Evolutionary conservation across 23 red algal species (phyloP), one percentile per base, ranked within the genome.

Genomic region (Gracilaria vermiculophylla): DNA sequence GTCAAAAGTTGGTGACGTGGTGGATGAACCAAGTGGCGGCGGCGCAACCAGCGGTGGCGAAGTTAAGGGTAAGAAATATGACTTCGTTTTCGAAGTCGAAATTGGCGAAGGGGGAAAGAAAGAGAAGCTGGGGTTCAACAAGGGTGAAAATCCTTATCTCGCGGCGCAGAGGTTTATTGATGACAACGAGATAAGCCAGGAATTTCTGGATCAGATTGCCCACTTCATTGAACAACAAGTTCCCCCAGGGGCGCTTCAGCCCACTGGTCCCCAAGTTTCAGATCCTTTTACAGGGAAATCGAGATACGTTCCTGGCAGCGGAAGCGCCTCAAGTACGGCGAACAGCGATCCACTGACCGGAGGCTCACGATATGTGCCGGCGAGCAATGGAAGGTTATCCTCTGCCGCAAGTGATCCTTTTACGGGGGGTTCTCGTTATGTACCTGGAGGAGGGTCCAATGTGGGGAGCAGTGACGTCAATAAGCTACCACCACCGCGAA

Each of bases 71-170:
- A 80, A 85, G 35, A 80, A 56, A 20, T 99, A 93, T 72, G 97
- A 99, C 67, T 99, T 88, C 80, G 91, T 95, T 51, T 99, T 99
- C 79, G 97, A 99, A 55, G 97, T 99, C n/a, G 97, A 99, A 51
- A 77, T 99, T 53, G 96, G 87, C 2, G 92, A 92, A 29, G 85
- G 88, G 11, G 90, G 91, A 41, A 74, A 80, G 35, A 89, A 95
- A 31, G 74, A 87, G 57, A 89, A 94, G 76, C 61, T 99, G 8
- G 97, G 97, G 14, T 99, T 69, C 83, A 92, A 90, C 72, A 76
- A 85, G 45, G 97, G 97, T n/a, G 97, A 99, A 41, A 92, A 99
- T 86, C 89, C 97, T 8, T 99, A 94, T 66, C 31, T 76, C 15
- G 97, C 97, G 32, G 97, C 97, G 24, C 88, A 95, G 71, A 87